phyloP scores from a whole-genome alignment of 176 grass and related monocot genomes.

The Triticum dicoccoides region DNA sequence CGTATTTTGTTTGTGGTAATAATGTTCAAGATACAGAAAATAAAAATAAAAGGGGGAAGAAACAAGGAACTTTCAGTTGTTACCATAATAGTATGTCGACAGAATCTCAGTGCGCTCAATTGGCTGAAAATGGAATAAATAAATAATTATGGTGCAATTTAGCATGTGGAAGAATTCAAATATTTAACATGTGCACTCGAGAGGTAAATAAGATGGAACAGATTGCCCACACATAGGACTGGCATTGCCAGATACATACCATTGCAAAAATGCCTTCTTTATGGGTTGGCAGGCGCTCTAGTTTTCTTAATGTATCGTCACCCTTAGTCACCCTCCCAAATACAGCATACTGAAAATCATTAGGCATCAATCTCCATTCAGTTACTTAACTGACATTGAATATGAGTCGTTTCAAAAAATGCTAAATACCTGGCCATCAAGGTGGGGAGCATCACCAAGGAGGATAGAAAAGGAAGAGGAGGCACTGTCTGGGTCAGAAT shows the following conservation, averaged over 20 bases:
- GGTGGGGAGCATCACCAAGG: slow-evolving; percentile 82
- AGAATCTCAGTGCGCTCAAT: slow-evolving; percentile 79
- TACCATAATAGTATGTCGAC: slow-evolving; percentile 90
- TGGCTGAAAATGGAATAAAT: slow-evolving; percentile 57
- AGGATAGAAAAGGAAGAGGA: slow-evolving; percentile 94
- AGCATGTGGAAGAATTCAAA: not conserved
- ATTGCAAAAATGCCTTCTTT: slow-evolving; percentile 94
- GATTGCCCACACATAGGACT: not conserved
- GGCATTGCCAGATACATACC: slow-evolving; percentile 44
- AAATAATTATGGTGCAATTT: not conserved
- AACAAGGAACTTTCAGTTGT: slow-evolving; percentile 9
- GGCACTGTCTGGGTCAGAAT: slow-evolving; percentile 88
- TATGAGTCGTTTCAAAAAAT: not conserved
- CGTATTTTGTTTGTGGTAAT: not conserved
- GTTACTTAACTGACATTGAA: not conserved
- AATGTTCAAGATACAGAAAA: not conserved
- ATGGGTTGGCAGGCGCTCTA: slow-evolving; percentile 75
- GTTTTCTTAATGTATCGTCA: slow-evolving; percentile 78
- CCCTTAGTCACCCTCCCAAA: slow-evolving; percentile 93
- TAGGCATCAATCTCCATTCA: slow-evolving; percentile 20
- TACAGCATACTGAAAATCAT: slow-evolving; percentile 78
- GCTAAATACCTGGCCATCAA: slow-evolving; percentile 78
- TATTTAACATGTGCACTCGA: not conserved
- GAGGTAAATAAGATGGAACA: not conserved
- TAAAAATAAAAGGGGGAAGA: not conserved